These are phyloP conservation scores for Daldinia decipiens DNA, from an alignment of 495 filamentous ascomycete species.

Conservation along the genomic window DNA sequence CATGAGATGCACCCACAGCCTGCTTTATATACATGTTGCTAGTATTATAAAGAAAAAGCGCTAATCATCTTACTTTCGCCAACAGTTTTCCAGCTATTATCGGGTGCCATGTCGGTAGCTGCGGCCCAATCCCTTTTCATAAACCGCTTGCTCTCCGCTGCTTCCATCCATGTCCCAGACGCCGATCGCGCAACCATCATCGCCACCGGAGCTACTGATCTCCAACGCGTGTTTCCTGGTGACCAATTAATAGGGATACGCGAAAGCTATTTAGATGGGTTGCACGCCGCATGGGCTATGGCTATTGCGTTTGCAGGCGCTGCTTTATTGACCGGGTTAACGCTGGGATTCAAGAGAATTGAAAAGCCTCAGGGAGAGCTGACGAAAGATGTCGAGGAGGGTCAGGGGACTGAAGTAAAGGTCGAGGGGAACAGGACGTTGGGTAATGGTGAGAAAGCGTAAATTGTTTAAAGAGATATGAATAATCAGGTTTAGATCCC, in stretches of 20 bases:
- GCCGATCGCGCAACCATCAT: background rate
- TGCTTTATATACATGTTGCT: background rate
- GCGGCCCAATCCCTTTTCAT: background rate
- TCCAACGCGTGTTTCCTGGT: background rate
- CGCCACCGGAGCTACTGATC: background rate
- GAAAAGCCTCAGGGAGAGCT: background rate
- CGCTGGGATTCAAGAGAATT: background rate
- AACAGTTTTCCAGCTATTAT: background rate
- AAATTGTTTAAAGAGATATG: background rate
- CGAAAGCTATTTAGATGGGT: background rate
- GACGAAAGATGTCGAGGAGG: background rate
- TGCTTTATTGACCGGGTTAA: background rate
- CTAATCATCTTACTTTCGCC: background rate
- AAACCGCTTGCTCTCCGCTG: constrained; percentile 1
- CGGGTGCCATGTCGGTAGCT: background rate
- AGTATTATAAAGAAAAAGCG: background rate
- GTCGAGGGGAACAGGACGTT: background rate
- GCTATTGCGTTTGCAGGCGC: background rate
- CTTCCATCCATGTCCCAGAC: background rate
- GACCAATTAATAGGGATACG: background rate
- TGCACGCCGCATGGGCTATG: background rate
- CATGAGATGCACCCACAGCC: too few relatives aligned
- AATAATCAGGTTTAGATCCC: background rate
- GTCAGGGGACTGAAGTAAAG: background rate
- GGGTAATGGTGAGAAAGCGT: background rate